These are phyloP conservation scores for Bryum argenteum DNA, from an alignment of 225 moss, liverwort and hornwort species.

Conservation along the genomic window DNA sequence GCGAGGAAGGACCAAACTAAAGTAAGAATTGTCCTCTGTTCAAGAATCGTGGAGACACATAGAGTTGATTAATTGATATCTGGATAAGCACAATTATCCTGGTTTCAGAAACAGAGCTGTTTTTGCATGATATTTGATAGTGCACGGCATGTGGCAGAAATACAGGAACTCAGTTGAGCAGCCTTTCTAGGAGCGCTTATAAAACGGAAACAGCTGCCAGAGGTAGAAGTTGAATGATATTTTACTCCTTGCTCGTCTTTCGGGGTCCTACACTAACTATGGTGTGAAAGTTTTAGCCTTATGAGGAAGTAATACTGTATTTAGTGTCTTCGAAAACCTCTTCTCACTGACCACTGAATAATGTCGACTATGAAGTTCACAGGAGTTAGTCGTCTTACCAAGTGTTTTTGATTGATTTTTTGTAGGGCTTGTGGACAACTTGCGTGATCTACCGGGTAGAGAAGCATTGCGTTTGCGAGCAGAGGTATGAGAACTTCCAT, in stretches of 20 bases:
- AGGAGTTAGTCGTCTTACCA: neutral
- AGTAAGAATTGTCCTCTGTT: constrained; percentile 43
- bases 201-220: constrained; percentile 85
- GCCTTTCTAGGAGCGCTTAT: constrained; percentile 71
- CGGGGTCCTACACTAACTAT: neutral
- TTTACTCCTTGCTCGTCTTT: neutral
- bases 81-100: neutral
- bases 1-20: constrained; percentile 83
- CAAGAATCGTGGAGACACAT: neutral
- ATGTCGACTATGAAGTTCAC: constrained; percentile 16
- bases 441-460: constrained; percentile 89
- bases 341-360: neutral
- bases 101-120: neutral
- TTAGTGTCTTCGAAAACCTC: too few species aligned
- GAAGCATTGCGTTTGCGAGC: constrained; percentile 85
- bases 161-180: constrained; percentile 77
- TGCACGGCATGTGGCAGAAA: constrained; percentile 53
- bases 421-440: constrained; percentile 83
- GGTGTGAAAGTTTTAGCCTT: too few species aligned
- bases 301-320: too few species aligned
- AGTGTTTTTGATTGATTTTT: neutral
- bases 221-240: constrained; percentile 49
- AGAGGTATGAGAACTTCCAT: constrained; percentile 57
- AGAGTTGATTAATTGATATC: neutral
- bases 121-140: constrained; percentile 30